phyloP scores from a whole-genome alignment of 305 asterid species.

The Fraxinus latifolia region DNA sequence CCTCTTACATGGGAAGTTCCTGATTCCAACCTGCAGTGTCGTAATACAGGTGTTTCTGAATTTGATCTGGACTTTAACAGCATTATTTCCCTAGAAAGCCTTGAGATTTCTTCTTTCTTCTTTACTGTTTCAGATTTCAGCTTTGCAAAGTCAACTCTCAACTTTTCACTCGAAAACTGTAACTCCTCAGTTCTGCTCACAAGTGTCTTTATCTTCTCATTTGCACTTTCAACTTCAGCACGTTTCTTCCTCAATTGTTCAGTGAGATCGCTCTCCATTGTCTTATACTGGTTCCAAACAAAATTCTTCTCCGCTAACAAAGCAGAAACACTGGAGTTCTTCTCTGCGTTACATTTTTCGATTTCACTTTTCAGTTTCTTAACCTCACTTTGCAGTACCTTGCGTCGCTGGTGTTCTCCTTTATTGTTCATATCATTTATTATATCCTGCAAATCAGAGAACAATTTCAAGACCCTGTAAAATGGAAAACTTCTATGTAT shows the following conservation, averaged over 20 bases:
- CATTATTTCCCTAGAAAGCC: slow-evolving; percentile 43
- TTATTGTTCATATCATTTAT: slow-evolving; percentile 26
- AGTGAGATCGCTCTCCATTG: slow-evolving; percentile 49
- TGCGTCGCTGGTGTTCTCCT: slow-evolving; percentile 27
- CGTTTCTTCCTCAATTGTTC: slow-evolving; percentile 39
- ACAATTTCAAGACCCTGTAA: not conserved
- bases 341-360: slow-evolving; percentile 41
- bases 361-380: slow-evolving; percentile 48
- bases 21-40: slow-evolving; percentile 31
- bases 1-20: slow-evolving; percentile 9
- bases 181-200: slow-evolving; percentile 42
- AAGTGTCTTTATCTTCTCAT: slow-evolving; percentile 45
- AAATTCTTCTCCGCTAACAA: slow-evolving; percentile 63
- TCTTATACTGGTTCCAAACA: slow-evolving; percentile 63
- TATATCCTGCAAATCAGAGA: slow-evolving; percentile 38
- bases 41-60: slow-evolving; percentile 40
- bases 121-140: slow-evolving; percentile 43
- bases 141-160: slow-evolving; percentile 37
- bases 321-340: slow-evolving; percentile 43
- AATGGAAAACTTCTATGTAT: not conserved
- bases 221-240: slow-evolving; percentile 48
- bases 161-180: slow-evolving; percentile 35
- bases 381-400: slow-evolving; percentile 47
- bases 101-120: slow-evolving; percentile 46
- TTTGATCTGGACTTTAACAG: slow-evolving; percentile 37